Evolutionary conservation across 2,329 filamentous ascomycete species (phyloP).

Genomic region (Arthrobotrys sinensis): DNA sequence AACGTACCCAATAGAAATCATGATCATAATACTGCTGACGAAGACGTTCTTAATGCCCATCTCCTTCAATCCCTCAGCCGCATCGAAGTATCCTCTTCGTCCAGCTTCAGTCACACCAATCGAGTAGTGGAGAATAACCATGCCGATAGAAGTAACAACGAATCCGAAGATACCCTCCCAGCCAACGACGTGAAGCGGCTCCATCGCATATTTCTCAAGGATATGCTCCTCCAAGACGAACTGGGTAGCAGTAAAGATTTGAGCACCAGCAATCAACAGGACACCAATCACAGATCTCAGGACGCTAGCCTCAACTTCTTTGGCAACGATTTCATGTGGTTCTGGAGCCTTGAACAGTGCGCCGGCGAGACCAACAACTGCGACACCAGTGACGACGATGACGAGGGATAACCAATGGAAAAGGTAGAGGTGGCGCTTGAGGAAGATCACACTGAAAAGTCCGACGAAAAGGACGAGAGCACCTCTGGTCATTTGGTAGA

Average conservation of each 20-base stretch:
- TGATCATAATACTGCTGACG: constrained; percentile 87
- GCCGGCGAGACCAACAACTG: constrained; percentile 88
- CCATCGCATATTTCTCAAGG: constrained; percentile 82
- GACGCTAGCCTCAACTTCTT: constrained; percentile 68
- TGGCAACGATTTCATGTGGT: constrained; percentile 65
- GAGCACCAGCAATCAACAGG: constrained; percentile 89
- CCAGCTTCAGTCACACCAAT: constrained; percentile 83
- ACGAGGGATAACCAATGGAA: constrained; percentile 94
- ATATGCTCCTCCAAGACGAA: constrained; percentile 97
- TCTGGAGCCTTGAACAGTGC: constrained; percentile 81
- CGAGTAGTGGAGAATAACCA: constrained; percentile 83
- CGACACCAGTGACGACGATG: constrained; percentile 89
- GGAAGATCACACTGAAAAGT: constrained; percentile 91
- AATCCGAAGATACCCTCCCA: constrained; percentile 98
- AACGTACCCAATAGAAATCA: constrained; percentile 94
- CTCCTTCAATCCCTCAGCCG: constrained; percentile 85
- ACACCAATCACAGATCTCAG: constrained; percentile 84
- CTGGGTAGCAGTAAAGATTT: constrained; percentile 96
- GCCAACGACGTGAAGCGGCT: constrained; percentile 90
- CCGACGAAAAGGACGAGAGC: constrained; percentile 96
- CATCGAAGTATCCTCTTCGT: constrained; percentile 88
- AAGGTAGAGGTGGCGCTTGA: constrained; percentile 82
- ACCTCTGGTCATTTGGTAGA: constrained; percentile 98
- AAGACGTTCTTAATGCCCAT: constrained; percentile 82
- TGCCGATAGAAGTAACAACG: constrained; percentile 80